Percentiles rank a stretch among this genome's conserved stretches.
These are phyloP conservation scores for Neurospora sp. DNA, from an alignment of 495 filamentous ascomycete species.

Conservation along the genomic window DNA sequence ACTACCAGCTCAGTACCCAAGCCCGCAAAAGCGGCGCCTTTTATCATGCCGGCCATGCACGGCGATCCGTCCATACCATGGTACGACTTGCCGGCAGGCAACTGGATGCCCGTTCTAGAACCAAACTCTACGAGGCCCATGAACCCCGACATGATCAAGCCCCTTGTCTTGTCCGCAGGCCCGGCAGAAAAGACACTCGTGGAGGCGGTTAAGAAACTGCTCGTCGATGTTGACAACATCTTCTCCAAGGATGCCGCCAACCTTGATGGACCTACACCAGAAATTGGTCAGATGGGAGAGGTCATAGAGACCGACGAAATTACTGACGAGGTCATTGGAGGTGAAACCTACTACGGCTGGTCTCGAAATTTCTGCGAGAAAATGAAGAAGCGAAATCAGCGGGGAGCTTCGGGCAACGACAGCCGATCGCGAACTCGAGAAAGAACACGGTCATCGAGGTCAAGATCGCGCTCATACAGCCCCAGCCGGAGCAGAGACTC, in stretches of 20 bases:
- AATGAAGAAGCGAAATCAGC: constrained; percentile 56
- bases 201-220: constrained; percentile 54
- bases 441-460: constrained; percentile 16
- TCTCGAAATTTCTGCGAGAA: constrained; percentile 68
- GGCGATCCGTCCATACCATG: constrained; percentile 66
- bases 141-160: constrained; percentile 59
- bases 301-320: constrained; percentile 48
- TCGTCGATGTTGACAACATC: constrained; percentile 58
- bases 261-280: constrained; percentile 26
- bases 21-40: constrained; percentile 48
- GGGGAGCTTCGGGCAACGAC: constrained; percentile 11
- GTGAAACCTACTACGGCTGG: constrained; percentile 83
- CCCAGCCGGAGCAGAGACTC: constrained; percentile 13
- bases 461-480: constrained; percentile 24
- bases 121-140: constrained; percentile 67
- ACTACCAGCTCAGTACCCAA: constrained; percentile 9
- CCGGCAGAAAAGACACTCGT: constrained; percentile 60
- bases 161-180: constrained; percentile 62
- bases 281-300: constrained; percentile 70
- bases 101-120: constrained; percentile 66
- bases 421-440: constrained; percentile 11
- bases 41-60: constrained; percentile 63
- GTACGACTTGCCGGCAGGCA: constrained; percentile 80
- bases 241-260: constrained; percentile 32
- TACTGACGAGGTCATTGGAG: constrained; percentile 47